phyloP scores from a whole-genome alignment of 148 eudicot species.

The Salicornia ramosissima region DNA sequence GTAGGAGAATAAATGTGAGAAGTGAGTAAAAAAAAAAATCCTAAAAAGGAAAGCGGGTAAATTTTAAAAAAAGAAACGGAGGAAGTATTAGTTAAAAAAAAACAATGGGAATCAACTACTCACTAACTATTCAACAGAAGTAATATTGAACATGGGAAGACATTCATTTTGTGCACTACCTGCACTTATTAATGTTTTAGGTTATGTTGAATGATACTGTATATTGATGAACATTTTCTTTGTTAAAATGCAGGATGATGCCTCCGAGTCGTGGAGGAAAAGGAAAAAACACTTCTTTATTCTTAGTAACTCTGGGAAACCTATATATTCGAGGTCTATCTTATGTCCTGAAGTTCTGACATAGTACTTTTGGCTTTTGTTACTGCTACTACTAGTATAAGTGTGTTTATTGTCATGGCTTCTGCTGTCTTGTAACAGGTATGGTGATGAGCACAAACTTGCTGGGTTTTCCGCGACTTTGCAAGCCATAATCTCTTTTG shows the following conservation, averaged over 20 bases:
- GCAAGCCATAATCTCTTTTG: constrained; percentile 96
- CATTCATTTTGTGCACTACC: no score
- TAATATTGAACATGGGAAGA: no score
- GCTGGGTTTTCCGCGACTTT: constrained; percentile 97
- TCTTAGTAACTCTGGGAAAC: constrained; percentile 91
- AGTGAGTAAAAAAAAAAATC: no score
- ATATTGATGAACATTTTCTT: constrained; percentile 10
- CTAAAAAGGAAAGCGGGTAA: no score
- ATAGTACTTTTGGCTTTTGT: not conserved
- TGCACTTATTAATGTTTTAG: no score
- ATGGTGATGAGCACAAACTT: constrained; percentile 93
- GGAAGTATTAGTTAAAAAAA: no score
- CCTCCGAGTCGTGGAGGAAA: constrained; percentile 88
- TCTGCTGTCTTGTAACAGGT: constrained; percentile 34
- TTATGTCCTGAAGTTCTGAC: not conserved
- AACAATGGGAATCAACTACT: no score
- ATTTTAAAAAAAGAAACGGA: no score
- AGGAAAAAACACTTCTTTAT: constrained; percentile 86
- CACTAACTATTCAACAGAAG: no score
- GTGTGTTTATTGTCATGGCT: not conserved
- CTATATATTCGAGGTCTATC: constrained; percentile 86
- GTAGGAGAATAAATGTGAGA: no score
- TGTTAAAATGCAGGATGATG: constrained; percentile 71
- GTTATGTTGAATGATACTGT: not conserved
- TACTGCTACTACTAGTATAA: not conserved